Base-by-base conservation (phyloP, 164 flowering plant genomes). In the Magnolia changhungtana region DNA sequence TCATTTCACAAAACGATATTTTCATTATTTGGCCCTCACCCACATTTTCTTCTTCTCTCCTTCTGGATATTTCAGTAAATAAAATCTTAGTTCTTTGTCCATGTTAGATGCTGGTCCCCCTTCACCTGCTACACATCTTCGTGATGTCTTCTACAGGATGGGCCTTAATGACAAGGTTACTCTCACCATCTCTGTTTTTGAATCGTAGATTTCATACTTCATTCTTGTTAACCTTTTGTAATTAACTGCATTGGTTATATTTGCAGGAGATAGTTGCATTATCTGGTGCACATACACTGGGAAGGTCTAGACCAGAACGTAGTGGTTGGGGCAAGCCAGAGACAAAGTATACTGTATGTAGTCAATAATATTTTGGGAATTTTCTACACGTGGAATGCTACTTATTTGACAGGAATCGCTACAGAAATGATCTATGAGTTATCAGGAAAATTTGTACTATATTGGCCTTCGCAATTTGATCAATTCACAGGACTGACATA, bases 261-360 rank as follows among this genome's bases (percentile, higher is more conserved):
- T 76, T 78, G 75, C 85, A 96, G 99, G 99, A 96, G 76, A 94
- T 96, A 74, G 99, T 96, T 83, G 99, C 94, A 58, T 84, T 96
- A 76, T 96, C 99, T 81, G 99, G 99, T 80, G 99, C 99, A 29
- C 99, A 96, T 80, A 96, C 98, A 2, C 79, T 96, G 72, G 99
- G 99, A 72, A 89, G 99, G 84, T 85, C 99, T 58, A 90, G 98
- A 82, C 98, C 98, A 70, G 98, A 96, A 7, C 97, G 99, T 64
- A 96, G 99, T 85, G 99, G 99, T 71, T 94, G 97, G 98, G 99
- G 99, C 77, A 94, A 94, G 84, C 96, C 97, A 68, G 97, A 88
- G 82, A 91, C 99, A 8, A 94, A 92, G 81, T 94, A 96, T 73
- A 96, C 99, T 86, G 99, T 96, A 91, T 68, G 81, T 75, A 31